phyloP scores from a whole-genome alignment of 805 yeast species.

The Yamadazyma ubonensis region DNA sequence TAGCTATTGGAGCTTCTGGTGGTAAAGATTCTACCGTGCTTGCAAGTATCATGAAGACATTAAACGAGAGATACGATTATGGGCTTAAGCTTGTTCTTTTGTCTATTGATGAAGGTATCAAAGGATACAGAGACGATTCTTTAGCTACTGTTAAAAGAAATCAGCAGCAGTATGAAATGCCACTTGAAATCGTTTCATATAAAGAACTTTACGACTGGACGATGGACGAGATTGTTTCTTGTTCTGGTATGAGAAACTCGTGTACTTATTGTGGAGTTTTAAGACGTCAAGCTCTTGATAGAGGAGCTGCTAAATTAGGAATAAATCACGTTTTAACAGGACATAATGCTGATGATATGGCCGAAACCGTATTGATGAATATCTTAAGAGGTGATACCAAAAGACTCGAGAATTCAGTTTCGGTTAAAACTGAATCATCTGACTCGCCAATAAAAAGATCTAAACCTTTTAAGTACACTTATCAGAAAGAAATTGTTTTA shows the following conservation, averaged over 20 bases:
- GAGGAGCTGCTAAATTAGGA: conserved; percentile 87
- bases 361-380: conserved; percentile 96
- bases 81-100: conserved; percentile 81
- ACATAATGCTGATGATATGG: conserved; percentile 99
- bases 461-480: conserved; percentile 93
- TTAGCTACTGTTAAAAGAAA: conserved; percentile 95
- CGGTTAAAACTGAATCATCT: conserved; percentile 75
- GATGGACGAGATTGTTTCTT: conserved; percentile 95
- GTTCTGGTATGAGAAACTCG: conserved; percentile 89
- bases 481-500: conserved; percentile 94
- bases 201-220: conserved; percentile 94
- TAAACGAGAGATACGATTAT: conserved; percentile 85
- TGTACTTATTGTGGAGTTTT: conserved; percentile 98
- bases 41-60: conserved; percentile 80
- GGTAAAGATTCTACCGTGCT: conserved; percentile 97
- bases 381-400: conserved; percentile 94
- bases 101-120: conserved; percentile 94
- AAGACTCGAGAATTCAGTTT: conserved; percentile 82
- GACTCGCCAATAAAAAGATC: conserved; percentile 92
- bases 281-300: conserved; percentile 91
- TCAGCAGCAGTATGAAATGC: conserved; percentile 78
- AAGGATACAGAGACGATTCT: conserved; percentile 96
- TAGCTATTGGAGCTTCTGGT: conserved; percentile 98
- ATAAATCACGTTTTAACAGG: conserved; percentile 95
- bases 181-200: conserved; percentile 78